Percentiles rank a stretch among this genome's conserved stretches.
Evolutionary conservation across 805 yeast genomes (phyloP).

Genomic region (Schwanniomyces sp.): DNA sequence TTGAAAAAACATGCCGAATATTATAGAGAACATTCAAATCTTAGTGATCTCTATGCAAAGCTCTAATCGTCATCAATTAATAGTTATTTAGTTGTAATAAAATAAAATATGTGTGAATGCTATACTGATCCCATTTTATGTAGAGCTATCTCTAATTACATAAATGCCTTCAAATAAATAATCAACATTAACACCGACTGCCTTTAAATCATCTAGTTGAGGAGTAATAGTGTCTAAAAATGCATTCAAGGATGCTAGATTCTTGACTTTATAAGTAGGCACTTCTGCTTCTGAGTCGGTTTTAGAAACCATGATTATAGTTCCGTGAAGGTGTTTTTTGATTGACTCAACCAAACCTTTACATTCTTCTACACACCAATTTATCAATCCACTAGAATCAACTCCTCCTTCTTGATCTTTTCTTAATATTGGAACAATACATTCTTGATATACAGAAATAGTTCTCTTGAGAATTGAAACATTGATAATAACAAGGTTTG

Average conservation of each 20-base stretch:
- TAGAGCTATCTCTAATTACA: background rate
- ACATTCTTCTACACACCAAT: constrained; percentile 72
- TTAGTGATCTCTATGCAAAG: constrained; percentile 55
- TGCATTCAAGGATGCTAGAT: constrained; percentile 43
- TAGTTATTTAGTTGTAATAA: background rate
- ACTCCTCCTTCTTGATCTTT: constrained; percentile 25
- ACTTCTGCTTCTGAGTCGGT: constrained; percentile 22
- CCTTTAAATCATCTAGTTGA: constrained; percentile 63
- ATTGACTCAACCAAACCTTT: constrained; percentile 58
- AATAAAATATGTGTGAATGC: background rate
- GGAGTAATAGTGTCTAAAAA: constrained; percentile 54
- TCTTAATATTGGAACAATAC: constrained; percentile 44
- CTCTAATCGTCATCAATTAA: constrained; percentile 20
- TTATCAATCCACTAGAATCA: constrained; percentile 61
- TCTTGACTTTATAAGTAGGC: constrained; percentile 31
- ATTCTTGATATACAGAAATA: constrained; percentile 49
- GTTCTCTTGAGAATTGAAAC: constrained; percentile 54
- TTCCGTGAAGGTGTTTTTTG: constrained; percentile 66
- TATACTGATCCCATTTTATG: background rate
- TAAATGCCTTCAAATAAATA: constrained; percentile 55
- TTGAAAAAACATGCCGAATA: constrained; percentile 57
- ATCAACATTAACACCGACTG: constrained; percentile 72
- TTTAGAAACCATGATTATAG: constrained; percentile 48
- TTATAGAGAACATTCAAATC: constrained; percentile 63
- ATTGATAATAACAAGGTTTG: constrained; percentile 39